Percentiles rank a stretch among this genome's conserved stretches.
Evolutionary conservation across 805 yeast genomes (phyloP).

Genomic region (Pichia membranifaciens): DNA sequence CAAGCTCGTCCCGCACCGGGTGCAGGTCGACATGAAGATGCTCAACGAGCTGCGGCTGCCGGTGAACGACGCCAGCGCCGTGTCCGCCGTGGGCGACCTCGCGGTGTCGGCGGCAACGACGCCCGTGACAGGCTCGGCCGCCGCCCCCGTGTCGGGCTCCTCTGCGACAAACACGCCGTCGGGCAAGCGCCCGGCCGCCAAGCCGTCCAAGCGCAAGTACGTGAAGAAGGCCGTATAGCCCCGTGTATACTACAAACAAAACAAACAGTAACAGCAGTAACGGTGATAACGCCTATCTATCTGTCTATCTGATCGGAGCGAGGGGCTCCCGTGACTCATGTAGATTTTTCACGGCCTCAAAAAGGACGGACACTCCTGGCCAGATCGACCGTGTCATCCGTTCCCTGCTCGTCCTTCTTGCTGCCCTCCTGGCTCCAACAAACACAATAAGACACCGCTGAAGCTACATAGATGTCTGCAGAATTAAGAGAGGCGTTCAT

Average conservation of each 20-base stretch:
- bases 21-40: constrained; percentile 14
- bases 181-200: not conserved
- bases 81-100: not conserved
- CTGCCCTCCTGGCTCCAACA: not conserved
- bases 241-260: not conserved
- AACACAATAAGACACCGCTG: not conserved
- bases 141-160: too few relatives aligned
- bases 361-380: too few relatives aligned
- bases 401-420: not conserved
- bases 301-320: not conserved
- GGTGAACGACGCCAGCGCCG: not conserved
- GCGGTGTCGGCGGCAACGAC: not conserved
- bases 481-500: constrained; percentile 32
- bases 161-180: not conserved
- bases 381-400: not conserved
- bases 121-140: not conserved
- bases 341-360: not conserved
- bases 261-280: not conserved
- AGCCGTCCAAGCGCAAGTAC: not conserved
- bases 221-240: not conserved
- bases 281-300: not conserved
- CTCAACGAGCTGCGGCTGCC: not conserved
- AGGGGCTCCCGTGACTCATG: not conserved
- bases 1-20: constrained; percentile 22
- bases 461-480: constrained; percentile 21